Conservation (phyloP, 139 green algal genomes). For the Tetradesmus lagerheimii region DNA sequence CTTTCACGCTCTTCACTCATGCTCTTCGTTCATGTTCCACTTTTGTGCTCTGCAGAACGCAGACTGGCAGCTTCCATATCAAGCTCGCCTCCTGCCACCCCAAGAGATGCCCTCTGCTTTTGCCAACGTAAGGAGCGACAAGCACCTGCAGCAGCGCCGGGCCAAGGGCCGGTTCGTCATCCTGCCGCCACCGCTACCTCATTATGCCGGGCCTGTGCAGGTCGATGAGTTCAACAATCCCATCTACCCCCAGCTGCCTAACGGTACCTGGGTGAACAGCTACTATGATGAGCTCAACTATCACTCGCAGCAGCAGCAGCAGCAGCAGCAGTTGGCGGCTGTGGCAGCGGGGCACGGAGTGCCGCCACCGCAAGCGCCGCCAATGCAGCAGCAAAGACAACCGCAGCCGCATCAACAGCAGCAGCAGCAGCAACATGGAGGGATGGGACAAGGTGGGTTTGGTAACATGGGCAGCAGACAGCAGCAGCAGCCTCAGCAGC, state of each 20-base stretch:
- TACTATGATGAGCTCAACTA: constrained; percentile 40
- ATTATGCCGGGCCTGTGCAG: not conserved
- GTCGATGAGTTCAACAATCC: not conserved
- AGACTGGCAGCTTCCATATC: constrained; percentile 28
- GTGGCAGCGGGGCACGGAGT: not conserved
- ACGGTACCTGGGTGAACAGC: not conserved
- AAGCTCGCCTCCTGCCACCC: not conserved
- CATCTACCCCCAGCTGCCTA: constrained; percentile 10
- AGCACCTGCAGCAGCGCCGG: not conserved
- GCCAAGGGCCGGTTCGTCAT: not conserved
- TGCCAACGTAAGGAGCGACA: not conserved
- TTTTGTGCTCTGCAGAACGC: constrained; percentile 29
- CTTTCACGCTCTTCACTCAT: too few species aligned
- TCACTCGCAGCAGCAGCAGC: not conserved
- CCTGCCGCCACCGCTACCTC: constrained; percentile 5
- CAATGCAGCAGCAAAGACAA: not conserved
- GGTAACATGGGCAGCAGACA: not conserved
- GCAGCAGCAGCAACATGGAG: constrained; percentile 8
- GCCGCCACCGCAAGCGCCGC: not conserved
- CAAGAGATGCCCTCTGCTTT: not conserved
- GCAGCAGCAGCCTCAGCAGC: not conserved
- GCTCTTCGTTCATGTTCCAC: too few species aligned
- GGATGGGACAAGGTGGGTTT: not conserved
- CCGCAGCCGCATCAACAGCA: not conserved
- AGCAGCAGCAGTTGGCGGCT: constrained; percentile 7